Evolutionary conservation across 345 rosid species (phyloP).

Genomic region (Eucalyptus marginata): DNA sequence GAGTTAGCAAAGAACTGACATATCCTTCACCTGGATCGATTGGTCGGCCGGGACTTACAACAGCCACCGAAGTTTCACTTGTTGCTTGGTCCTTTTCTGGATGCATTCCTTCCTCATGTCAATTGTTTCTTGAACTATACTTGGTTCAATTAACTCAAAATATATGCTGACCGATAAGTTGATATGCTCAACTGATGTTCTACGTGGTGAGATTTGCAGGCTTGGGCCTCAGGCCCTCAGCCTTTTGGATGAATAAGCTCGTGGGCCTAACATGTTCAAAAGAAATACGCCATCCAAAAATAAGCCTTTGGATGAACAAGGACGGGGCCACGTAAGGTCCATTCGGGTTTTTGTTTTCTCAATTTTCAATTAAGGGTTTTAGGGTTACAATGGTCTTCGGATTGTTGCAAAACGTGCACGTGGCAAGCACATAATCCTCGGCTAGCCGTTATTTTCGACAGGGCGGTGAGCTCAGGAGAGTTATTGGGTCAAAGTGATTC

Average conservation of each 20-base stretch:
- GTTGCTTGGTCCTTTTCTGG: not conserved
- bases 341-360: too few relatives aligned
- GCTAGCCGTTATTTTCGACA: not conserved
- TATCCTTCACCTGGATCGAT: not conserved
- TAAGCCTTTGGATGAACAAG: not conserved
- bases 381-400: not conserved
- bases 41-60: not conserved
- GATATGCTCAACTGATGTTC: not conserved
- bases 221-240: not conserved
- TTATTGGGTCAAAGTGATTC: not conserved
- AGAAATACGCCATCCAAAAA: not conserved
- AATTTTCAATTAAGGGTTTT: too few relatives aligned
- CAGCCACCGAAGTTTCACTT: rapidly evolving
- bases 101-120: not conserved
- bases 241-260: not conserved
- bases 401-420: too few relatives aligned
- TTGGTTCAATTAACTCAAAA: not conserved
- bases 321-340: too few relatives aligned
- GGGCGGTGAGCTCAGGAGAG: not conserved
- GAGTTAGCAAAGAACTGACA: not conserved
- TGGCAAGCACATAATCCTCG: too few relatives aligned
- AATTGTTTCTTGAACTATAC: not conserved
- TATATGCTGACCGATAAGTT: not conserved
- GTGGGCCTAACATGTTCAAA: not conserved
- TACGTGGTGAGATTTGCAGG: not conserved